Base-by-base conservation (phyloP, 2,329 filamentous ascomycete genomes). In the Elsinoe arachidis region DNA sequence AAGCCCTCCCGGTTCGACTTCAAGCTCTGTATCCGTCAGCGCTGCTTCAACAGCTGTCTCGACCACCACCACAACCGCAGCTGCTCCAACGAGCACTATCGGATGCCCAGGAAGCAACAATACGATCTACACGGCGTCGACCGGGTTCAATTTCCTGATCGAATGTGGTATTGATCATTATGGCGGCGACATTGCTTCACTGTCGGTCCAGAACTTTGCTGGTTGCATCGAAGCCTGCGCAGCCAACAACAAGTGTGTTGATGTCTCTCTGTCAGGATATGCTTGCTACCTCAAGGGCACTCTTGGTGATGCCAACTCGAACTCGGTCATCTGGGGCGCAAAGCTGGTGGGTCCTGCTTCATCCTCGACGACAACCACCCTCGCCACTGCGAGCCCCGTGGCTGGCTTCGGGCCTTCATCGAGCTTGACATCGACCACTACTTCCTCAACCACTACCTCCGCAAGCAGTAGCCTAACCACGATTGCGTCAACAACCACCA, bases 101-200 rank as follows among this genome's bases (percentile, higher is more conserved):
- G 62, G 61, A 15, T 69, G 67, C 44, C 67, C 67, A n/a, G 56
- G 51, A 3, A 63, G 61, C 12, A 65, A 70, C 56, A 59, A 58
- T 26, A 64, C 61, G 3, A 62, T 61, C 9, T 61, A 61, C 38
- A 61, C 59, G 5, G 63, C 47, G n/a, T 15, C 63, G 4, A 59
- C 60, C 38, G 62, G 61, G 52, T 59, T 63, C 46, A 63, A 59
- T 52, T 68, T 68, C 57, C 59, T 61, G 34, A 61, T 67, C 56
- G 64, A 68, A 41, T 66, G 67, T 57, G 63, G 60, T 30, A 63
- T 66, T 17, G 67, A 69, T 39, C 65, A 68, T 44, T 47, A 58
- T 9, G 66, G 60, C 5, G 67, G 66, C 33, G 65, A 69, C 57
- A 61, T 68, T 57, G 35, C 21, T 10, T 59, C 30, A 23, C 57